phyloP scores from a whole-genome alignment of 2,329 filamentous ascomycete species.

The Chaetomiaceae sp. region DNA sequence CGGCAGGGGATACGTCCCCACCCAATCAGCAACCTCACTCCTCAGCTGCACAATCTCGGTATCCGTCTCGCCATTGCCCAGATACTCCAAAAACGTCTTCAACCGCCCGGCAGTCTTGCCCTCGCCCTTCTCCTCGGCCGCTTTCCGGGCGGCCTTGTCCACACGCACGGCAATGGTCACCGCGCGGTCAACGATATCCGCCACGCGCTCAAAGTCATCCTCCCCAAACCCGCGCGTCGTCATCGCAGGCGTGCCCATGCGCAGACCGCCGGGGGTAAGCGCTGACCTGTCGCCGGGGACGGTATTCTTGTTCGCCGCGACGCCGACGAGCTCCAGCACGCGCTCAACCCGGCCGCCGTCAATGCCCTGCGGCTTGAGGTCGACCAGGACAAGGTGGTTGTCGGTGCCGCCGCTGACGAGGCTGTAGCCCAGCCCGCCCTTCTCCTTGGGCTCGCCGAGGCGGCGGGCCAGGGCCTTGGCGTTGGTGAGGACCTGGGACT shows the following conservation, averaged over 20 bases:
- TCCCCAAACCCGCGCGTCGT: conserved; percentile 90
- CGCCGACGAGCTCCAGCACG: conserved; percentile 84
- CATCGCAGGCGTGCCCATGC: conserved; percentile 96
- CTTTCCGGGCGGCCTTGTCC: conserved; percentile 66
- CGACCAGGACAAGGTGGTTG: conserved; percentile 91
- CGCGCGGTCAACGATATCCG: conserved; percentile 78
- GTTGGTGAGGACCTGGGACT: conserved; percentile 84
- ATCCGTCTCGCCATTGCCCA: conserved; percentile 63
- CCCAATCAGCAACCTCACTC: conserved; percentile 74
- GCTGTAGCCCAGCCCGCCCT: conserved; percentile 76
- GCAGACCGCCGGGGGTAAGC: conserved; percentile 84
- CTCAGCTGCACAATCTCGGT: conserved; percentile 68
- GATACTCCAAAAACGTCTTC: conserved; percentile 63
- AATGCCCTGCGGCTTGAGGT: conserved; percentile 82
- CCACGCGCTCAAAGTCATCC: conserved; percentile 81
- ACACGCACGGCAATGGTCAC: conserved; percentile 74
- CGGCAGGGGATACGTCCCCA: conserved; percentile 67
- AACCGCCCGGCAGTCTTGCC: conserved; percentile 58
- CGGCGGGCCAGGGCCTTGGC: conserved; percentile 77
- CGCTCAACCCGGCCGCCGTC: conserved; percentile 89
- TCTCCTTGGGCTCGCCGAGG: conserved; percentile 63
- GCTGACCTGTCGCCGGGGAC: conserved; percentile 93
- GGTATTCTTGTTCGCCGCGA: conserved; percentile 99
- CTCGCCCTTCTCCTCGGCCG: conserved; percentile 62
- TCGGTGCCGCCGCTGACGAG: conserved; percentile 93